Evolutionary conservation across 495 filamentous ascomycete genomes (phyloP), one percentile per base, ranked within the genome.

Genomic region (Opeltia flavorubescens): DNA sequence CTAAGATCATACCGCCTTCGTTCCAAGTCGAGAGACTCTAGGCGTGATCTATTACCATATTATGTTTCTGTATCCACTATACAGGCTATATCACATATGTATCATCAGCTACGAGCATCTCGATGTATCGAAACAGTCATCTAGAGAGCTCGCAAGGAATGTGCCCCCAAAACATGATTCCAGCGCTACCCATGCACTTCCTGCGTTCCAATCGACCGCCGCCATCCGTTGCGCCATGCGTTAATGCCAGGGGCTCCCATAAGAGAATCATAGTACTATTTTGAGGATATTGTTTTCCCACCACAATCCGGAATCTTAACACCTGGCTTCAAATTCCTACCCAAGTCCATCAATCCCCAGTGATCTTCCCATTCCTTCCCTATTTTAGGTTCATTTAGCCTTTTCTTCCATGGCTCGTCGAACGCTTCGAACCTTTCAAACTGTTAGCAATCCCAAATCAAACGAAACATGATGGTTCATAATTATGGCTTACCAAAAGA

Each of bases 261-360:
- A n/a, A n/a, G n/a, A n/a, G n/a, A n/a, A n/a, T 3, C 34, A 17
- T 20, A 25, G 18, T 0, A 17, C 25, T 9, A 25, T 41, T 21
- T 25, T 31, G 18, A 59, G 8, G 38, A 53, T 20, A 81, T 71
- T 18, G 77, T 84, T 67, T 83, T 77, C 30, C 86, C 87, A 11
- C 74, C 83, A 55, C 89, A 96, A 56, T 86, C 80, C 20, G 91
- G 91, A 55, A 98, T 93, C 59, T 76, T 81, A 45, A 98, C 60
- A 8, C 89, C 88, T 2, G 69, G 55, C 63, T 98, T 98, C 57
- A 98, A 60, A 18, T 88, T 86, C 45, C 91, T 77, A 50, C 84
- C 77, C 1, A 84, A 71, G 61, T 94, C 86, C 77, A 98, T 80
- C 18, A 98, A 65, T 25, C 91, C 91, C 89, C 89, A 96, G 57